Percentiles rank a stretch among this genome's conserved stretches.
phyloP scores from a whole-genome alignment of 169 alveolate species.

The Plasmodium yoelii region DNA sequence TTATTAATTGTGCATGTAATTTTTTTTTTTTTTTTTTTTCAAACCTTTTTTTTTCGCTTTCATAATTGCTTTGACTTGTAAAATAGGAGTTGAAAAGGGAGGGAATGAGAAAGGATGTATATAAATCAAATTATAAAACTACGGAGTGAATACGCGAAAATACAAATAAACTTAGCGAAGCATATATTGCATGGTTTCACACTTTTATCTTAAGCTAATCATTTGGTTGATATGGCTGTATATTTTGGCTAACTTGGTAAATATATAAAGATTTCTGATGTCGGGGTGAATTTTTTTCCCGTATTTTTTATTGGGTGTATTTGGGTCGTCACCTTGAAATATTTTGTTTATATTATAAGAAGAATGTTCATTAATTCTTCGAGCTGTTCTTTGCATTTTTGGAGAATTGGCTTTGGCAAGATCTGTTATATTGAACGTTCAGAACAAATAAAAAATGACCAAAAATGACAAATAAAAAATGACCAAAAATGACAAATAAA shows the following conservation, averaged over 20 bases:
- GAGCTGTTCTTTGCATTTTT: no score
- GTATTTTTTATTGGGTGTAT: conserved; percentile 10
- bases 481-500: not conserved
- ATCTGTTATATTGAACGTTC: not conserved
- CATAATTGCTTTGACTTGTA: not conserved
- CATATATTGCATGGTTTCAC: not conserved
- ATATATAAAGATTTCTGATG: conserved; percentile 9
- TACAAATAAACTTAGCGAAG: not conserved
- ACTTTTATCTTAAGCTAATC: no score
- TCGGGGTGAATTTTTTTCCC: conserved; percentile 34
- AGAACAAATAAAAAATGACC: not conserved
- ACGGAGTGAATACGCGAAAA: not conserved
- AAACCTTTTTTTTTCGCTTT: conserved; percentile 16
- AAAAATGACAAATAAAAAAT: not conserved
- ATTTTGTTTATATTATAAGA: conserved; percentile 22
- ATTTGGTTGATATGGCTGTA: no score
- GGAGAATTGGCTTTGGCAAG: no score
- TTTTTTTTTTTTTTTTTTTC: not conserved
- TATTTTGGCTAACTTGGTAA: conserved; percentile 1
- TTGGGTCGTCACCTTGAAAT: conserved; percentile 7
- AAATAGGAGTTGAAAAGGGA: not conserved
- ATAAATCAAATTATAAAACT: not conserved
- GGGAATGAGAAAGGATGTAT: not conserved
- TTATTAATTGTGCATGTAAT: not conserved
- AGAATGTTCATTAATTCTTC: not conserved